Conservation (phyloP, 2,329 filamentous ascomycete genomes). For the Cladosporium sp. region DNA sequence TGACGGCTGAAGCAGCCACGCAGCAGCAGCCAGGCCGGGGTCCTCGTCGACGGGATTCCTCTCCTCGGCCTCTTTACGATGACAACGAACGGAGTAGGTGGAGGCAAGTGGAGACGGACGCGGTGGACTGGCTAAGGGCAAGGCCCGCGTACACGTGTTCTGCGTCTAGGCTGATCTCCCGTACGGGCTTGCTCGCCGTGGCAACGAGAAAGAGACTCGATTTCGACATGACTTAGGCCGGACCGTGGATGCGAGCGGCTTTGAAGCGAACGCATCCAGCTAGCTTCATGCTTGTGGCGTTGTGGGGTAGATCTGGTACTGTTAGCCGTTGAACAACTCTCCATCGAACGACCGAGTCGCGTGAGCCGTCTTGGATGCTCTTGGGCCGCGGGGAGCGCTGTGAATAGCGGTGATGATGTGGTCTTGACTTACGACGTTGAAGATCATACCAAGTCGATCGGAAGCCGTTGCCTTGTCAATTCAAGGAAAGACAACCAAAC, state of each 20-base stretch:
- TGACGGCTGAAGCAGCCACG: neutral
- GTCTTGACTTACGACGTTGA: neutral
- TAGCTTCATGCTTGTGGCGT: neutral
- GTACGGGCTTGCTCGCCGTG: neutral
- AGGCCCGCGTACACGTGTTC: neutral
- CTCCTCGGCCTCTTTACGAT: neutral
- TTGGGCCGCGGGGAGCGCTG: neutral
- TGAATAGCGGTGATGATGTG: neutral
- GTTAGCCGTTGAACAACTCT: neutral
- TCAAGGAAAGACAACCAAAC: conserved; percentile 2
- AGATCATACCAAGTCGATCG: conserved; percentile 1
- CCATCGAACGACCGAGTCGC: neutral
- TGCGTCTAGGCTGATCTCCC: neutral
- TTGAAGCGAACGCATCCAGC: neutral
- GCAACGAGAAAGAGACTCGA: neutral
- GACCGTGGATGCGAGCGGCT: neutral
- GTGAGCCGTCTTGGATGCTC: neutral
- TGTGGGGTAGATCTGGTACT: conserved; percentile 7
- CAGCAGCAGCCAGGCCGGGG: neutral
- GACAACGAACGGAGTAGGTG: neutral
- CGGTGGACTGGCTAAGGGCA: neutral
- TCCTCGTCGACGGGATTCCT: neutral
- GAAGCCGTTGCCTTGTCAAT: neutral
- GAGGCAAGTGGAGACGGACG: neutral
- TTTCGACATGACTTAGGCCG: neutral